Evolutionary conservation across 768 basidiomycete species (phyloP).

Genomic region (Mycena vitilis): DNA sequence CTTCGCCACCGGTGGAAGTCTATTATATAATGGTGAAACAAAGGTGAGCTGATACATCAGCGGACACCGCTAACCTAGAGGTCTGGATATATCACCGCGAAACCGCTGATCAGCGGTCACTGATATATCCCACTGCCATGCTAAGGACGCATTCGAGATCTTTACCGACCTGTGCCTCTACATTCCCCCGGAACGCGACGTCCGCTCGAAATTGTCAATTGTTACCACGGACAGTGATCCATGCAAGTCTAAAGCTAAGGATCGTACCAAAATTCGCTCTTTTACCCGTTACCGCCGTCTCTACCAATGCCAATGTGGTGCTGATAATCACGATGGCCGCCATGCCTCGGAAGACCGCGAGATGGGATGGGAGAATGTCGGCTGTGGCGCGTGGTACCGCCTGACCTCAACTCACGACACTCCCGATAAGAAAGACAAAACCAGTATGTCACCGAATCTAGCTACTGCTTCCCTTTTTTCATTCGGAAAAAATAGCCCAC

Average conservation of each 20-base stretch:
- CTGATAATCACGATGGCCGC: slow-evolving; percentile 29
- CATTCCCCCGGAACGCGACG: neutral
- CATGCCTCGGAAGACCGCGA: slow-evolving; percentile 29
- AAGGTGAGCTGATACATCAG: too few species aligned
- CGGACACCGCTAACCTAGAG: too few species aligned
- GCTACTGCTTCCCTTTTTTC: neutral
- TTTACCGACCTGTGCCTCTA: neutral
- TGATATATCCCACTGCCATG: too few species aligned
- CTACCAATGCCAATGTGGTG: slow-evolving; percentile 39
- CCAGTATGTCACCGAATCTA: neutral
- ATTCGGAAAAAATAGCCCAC: neutral
- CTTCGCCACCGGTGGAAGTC: too few species aligned
- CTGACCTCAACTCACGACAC: slow-evolving; percentile 32
- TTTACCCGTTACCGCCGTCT: neutral
- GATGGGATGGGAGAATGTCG: slow-evolving; percentile 36
- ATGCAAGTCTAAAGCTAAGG: neutral
- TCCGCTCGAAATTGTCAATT: slow-evolving; percentile 9
- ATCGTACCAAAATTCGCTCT: too few species aligned
- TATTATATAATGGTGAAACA: too few species aligned
- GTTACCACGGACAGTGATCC: neutral
- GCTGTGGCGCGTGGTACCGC: slow-evolving; percentile 36
- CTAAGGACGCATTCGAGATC: neutral
- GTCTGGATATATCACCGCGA: too few species aligned
- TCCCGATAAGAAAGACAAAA: slow-evolving; percentile 4
- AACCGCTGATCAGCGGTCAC: too few species aligned